A percentile compares a stretch with the other conserved stretches of the same genome.
Conservation (phyloP, 2,329 filamentous ascomycete species). For the Diplodia mutila region DNA sequence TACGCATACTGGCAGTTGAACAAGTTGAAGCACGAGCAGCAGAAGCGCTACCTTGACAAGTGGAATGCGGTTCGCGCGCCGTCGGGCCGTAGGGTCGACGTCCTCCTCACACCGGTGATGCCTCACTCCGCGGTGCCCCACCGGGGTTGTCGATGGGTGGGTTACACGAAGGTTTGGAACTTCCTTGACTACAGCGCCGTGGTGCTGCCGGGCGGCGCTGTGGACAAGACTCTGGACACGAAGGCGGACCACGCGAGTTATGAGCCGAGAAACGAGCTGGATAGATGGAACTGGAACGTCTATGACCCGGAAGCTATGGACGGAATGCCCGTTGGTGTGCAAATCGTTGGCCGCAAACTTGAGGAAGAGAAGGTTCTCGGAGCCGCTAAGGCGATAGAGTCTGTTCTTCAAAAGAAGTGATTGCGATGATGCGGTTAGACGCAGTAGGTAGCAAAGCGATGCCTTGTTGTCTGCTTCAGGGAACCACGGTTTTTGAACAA, state of each 20-base stretch:
- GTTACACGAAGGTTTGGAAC: conserved; percentile 55
- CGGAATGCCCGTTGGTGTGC: conserved; percentile 32
- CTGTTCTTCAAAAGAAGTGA: conserved; percentile 29
- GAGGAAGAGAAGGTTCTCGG: conserved; percentile 35
- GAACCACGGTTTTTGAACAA: not conserved
- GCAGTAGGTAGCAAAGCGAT: not conserved
- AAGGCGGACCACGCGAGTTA: conserved; percentile 40
- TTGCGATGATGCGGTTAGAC: not conserved
- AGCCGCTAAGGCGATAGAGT: conserved; percentile 11
- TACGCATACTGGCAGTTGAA: conserved; percentile 37
- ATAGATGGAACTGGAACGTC: conserved; percentile 53
- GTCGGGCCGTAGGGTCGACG: conserved; percentile 43
- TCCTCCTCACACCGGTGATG: conserved; percentile 42
- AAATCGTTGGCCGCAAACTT: conserved; percentile 32
- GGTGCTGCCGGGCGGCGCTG: conserved; percentile 61
- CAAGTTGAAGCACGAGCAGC: conserved; percentile 32
- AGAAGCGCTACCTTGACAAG: conserved; percentile 44
- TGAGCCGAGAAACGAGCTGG: conserved; percentile 54
- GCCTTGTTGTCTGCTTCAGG: not conserved
- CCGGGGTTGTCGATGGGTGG: conserved; percentile 50
- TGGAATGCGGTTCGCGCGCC: conserved; percentile 38
- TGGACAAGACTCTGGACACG: conserved; percentile 55
- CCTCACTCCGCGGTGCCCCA: conserved; percentile 48
- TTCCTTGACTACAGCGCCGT: conserved; percentile 61
- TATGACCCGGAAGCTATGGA: conserved; percentile 26